Evolutionary conservation across 441 rosid genomes (phyloP).

Genomic region (Macaranga tanarius): DNA sequence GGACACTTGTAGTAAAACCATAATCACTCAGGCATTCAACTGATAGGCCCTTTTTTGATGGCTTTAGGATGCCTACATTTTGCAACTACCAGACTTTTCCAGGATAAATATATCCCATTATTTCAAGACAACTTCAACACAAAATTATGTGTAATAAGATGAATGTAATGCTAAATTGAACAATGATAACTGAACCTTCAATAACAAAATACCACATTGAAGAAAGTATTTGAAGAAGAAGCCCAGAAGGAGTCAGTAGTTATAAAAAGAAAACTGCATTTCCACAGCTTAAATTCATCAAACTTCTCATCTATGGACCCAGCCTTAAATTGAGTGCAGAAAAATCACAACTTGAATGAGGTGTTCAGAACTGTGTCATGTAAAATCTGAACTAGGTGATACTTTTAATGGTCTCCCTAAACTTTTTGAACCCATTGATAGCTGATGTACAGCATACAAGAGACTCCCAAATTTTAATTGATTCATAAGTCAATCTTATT

Average conservation of each 20-base stretch:
- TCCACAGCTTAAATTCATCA: too few species aligned
- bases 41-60: background rate
- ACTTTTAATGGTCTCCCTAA: background rate
- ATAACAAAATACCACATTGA: background rate
- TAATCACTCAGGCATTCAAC: background rate
- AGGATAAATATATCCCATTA: background rate
- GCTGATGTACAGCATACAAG: background rate
- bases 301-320: background rate
- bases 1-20: background rate
- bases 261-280: background rate
- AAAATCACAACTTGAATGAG: background rate
- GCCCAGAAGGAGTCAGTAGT: background rate
- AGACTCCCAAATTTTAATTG: background rate
- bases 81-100: background rate
- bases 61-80: constrained; percentile 6
- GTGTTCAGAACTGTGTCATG: background rate
- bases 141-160: background rate
- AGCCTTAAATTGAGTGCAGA: background rate
- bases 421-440: background rate
- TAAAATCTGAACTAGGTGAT: background rate
- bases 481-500: background rate
- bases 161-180: background rate
- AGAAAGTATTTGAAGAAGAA: background rate
- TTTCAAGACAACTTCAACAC: background rate
- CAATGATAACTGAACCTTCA: background rate